These are phyloP conservation scores for Monosporascus sp. DNA, from an alignment of 2,329 filamentous ascomycete genomes.

Conservation along the genomic window DNA sequence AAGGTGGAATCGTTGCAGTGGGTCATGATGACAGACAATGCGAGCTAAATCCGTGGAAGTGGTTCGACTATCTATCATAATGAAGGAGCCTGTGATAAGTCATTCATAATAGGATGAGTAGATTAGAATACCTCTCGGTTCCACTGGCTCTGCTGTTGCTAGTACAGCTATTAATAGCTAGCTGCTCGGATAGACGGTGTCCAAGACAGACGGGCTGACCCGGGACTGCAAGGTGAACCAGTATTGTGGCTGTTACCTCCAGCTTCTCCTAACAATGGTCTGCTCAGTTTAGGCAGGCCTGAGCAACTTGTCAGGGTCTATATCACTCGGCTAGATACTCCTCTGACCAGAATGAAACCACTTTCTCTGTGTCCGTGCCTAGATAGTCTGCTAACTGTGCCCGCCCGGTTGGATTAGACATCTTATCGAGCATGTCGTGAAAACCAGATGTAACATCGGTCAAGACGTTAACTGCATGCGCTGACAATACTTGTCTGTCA, in stretches of 20 bases:
- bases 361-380: slow-evolving; percentile 20
- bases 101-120: too few species aligned
- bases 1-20: too few species aligned
- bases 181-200: too few species aligned
- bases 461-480: slow-evolving; percentile 27
- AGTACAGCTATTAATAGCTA: too few species aligned
- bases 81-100: not conserved
- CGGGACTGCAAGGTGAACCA: too few species aligned
- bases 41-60: not conserved
- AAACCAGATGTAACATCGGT: slow-evolving; percentile 26
- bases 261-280: too few species aligned
- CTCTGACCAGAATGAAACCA: slow-evolving; percentile 23
- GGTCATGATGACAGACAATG: not conserved
- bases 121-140: too few species aligned
- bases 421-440: slow-evolving; percentile 23
- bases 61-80: not conserved
- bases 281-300: too few species aligned
- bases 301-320: not conserved
- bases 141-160: too few species aligned
- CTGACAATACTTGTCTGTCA: slow-evolving; percentile 17
- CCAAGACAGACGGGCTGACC: too few species aligned
- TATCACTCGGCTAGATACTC: slow-evolving; percentile 23
- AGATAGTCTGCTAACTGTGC: slow-evolving; percentile 19
- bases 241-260: too few species aligned
- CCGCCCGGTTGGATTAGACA: slow-evolving; percentile 15